phyloP scores from a whole-genome alignment of 1,284 basidiomycete species.

The Anthracocystis walkeri region DNA sequence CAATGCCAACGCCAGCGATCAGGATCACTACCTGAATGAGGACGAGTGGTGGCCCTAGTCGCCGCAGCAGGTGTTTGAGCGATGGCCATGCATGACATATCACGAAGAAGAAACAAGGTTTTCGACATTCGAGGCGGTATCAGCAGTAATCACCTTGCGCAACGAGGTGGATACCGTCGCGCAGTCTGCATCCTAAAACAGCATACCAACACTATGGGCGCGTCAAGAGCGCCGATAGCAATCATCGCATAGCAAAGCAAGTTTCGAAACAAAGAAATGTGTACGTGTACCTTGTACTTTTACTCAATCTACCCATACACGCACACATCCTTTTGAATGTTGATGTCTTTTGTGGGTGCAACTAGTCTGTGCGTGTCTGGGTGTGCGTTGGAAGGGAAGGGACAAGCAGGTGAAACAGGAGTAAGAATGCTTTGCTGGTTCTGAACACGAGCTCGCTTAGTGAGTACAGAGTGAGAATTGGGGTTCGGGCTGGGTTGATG shows the following conservation, averaged over 20 bases:
- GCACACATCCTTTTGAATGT: background rate
- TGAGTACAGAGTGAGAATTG: background rate
- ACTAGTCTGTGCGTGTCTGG: background rate
- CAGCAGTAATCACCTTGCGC: background rate
- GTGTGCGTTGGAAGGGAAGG: background rate
- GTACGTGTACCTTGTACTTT: slow-evolving; percentile 4
- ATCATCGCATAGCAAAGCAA: slow-evolving; percentile 8
- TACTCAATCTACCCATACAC: background rate
- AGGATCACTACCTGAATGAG: slow-evolving; percentile 43
- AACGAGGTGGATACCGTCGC: background rate
- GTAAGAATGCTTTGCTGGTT: slow-evolving; percentile 10
- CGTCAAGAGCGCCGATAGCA: background rate
- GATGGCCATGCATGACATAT: background rate
- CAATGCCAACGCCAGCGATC: slow-evolving; percentile 24
- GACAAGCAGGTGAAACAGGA: slow-evolving; percentile 22
- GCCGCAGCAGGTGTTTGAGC: background rate
- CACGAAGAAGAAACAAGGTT: background rate
- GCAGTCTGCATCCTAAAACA: background rate
- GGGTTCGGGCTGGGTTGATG: background rate
- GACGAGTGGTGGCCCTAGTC: slow-evolving; percentile 43
- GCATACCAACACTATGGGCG: background rate
- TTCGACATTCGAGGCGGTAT: background rate
- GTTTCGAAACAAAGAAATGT: too few species aligned
- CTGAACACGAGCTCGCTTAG: background rate
- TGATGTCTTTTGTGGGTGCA: background rate